Base-by-base conservation (phyloP, 2,329 filamentous ascomycete genomes). In the Daldinia eschscholtzii region DNA sequence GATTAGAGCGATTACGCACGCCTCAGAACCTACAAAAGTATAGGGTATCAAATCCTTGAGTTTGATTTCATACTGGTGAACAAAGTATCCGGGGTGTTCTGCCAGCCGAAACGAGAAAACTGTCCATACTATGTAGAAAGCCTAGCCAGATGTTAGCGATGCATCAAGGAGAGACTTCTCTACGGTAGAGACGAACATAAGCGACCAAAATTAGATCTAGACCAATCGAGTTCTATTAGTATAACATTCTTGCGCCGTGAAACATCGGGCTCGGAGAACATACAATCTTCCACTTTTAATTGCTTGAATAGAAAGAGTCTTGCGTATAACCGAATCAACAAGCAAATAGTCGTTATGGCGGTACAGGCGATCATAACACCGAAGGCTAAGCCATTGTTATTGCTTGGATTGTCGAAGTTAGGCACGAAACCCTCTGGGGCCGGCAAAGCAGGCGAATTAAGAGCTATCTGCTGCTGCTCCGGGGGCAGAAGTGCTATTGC, bases 31-130 rank as follows among this genome's bases (percentile, higher is more conserved):
- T 61, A 79, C 77, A 37, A 73, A 79, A 50, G 64, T 55, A 2
- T 72, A 72, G 1, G 61, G 57, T 44, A 79, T 70, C 18, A 77
- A 64, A 35, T 79, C 76, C 15, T 72, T 59, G 6, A 78, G 66
- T 6, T 64, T 68, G 2, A 81, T 65, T 59, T 81, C 70, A 75
- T 76, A 81, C 50, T 76, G 72, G 64, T 81, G 80, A 6, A 81
- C 79, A 60, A 78, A 81, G 58, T 79, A 81, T 13, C 80, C 80
- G 37, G 61, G 58, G 26, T 48, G 63, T 41, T 60, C 65, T 9
- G 44, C 46, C 23, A 62, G 3, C 12, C 59, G 50, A 12, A 63
- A n/a, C 3, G 53, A 15, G 3, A 56, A 68, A 39, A 68, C 58
- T 7, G 62, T 62, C 68, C 61, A 68, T 3, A 37, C 13, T 10